These are phyloP conservation scores for Magnaporthales sp. DNA, from an alignment of 2,329 filamentous ascomycete genomes.

Conservation along the genomic window DNA sequence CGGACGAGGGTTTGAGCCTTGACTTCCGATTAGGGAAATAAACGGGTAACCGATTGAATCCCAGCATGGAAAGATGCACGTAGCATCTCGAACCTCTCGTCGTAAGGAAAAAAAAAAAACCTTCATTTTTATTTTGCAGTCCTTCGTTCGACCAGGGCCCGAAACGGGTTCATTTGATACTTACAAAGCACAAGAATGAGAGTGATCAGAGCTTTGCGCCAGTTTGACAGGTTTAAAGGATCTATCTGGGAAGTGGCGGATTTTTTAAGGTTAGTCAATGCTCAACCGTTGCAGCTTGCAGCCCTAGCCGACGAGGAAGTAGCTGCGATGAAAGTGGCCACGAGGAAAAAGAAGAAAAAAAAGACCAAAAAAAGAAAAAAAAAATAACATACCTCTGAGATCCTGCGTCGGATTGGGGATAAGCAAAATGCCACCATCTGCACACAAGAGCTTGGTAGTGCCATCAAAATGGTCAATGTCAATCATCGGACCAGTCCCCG, in stretches of 20 bases:
- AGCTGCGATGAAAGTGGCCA: neutral
- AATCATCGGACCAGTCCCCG: neutral
- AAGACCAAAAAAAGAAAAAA: neutral
- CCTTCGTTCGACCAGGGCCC: no score
- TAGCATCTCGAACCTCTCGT: no score
- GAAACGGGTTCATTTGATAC: constrained; percentile 6
- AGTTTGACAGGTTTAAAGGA: constrained; percentile 20
- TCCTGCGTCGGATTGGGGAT: neutral
- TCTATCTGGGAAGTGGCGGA: constrained; percentile 11
- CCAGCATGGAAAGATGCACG: no score
- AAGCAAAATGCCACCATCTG: neutral
- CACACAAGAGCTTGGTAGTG: neutral
- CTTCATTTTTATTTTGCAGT: no score
- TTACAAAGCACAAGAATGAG: constrained; percentile 19
- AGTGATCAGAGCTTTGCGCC: constrained; percentile 22
- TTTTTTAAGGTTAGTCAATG: no score
- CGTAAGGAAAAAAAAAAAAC: no score
- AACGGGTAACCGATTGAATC: no score
- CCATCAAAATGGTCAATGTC: neutral
- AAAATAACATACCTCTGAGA: neutral
- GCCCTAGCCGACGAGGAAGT: neutral
- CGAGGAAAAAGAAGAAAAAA: neutral
- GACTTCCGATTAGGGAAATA: no score
- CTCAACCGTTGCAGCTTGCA: no score
- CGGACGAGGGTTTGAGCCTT: no score